Conservation (phyloP, 345 rosid genomes). For the Streptanthus diversifolius region DNA sequence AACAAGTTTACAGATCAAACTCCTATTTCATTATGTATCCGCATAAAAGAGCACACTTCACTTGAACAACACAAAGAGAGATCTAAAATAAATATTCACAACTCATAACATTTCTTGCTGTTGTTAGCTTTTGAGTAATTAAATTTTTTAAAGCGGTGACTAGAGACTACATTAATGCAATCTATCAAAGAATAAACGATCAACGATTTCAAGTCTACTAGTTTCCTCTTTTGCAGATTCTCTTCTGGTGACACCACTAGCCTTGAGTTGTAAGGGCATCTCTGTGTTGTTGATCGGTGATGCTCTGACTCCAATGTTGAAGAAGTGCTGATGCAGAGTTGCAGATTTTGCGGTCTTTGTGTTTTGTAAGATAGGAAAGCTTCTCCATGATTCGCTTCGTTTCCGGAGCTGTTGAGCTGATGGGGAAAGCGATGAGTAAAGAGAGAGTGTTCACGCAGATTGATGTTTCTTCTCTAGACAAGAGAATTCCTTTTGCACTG, state of each 20-base stretch:
- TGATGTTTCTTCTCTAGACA: not conserved
- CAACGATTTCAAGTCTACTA: not conserved
- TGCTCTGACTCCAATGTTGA: conserved; percentile 7
- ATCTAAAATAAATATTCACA: not conserved
- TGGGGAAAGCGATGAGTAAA: not conserved
- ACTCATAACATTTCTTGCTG: not conserved
- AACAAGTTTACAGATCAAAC: not conserved
- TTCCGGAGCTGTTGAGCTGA: not conserved
- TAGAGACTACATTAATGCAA: not conserved
- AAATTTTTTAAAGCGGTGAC: not conserved
- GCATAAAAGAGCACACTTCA: not conserved
- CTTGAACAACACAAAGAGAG: not conserved
- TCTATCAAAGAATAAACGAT: not conserved
- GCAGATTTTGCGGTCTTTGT: conserved; percentile 11
- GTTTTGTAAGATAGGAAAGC: not conserved
- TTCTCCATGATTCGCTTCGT: not conserved
- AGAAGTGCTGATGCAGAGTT: not conserved
- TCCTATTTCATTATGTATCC: not conserved
- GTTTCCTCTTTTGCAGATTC: not conserved
- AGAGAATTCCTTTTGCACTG: not conserved
- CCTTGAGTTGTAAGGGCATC: not conserved
- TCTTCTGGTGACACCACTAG: not conserved
- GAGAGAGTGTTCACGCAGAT: conserved; percentile 2
- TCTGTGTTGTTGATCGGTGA: not conserved
- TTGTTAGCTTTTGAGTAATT: not conserved